Percentiles rank a stretch among this genome's conserved stretches.
phyloP scores from a whole-genome alignment of 306 rosid species.

The Rubus parviflorus region DNA sequence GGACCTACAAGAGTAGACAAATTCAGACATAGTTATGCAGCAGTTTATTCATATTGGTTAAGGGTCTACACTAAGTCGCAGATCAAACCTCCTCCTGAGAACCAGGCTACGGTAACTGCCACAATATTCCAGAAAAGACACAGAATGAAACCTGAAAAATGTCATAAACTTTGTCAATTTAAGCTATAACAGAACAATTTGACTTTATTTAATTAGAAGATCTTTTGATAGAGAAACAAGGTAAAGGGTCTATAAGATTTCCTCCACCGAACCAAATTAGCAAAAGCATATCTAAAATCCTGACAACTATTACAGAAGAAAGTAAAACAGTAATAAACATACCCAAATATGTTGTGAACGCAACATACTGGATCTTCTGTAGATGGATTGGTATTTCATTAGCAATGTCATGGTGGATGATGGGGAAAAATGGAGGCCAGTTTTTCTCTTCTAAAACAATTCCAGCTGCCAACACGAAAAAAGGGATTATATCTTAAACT shows the following conservation, averaged over 20 bases:
- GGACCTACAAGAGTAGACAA: slow-evolving; percentile 55
- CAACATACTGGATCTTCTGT: slow-evolving; percentile 82
- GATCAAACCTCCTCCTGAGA: slow-evolving; percentile 77
- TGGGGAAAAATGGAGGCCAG: slow-evolving; percentile 92
- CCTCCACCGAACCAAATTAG: no score
- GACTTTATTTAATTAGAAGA: neutral
- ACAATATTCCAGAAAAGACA: slow-evolving; percentile 81
- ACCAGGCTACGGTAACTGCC: slow-evolving; percentile 80
- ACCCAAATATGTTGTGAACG: slow-evolving; percentile 90
- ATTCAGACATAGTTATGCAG: slow-evolving; percentile 25
- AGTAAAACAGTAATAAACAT: slow-evolving; percentile 25
- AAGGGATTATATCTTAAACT: slow-evolving; percentile 15
- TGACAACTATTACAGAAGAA: neutral
- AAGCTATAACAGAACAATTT: neutral
- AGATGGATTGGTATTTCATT: slow-evolving; percentile 93
- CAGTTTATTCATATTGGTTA: slow-evolving; percentile 12
- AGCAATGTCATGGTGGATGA: slow-evolving; percentile 89
- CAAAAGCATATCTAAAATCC: neutral
- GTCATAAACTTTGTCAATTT: slow-evolving; percentile 24
- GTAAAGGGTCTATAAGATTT: neutral
- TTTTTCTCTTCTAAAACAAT: slow-evolving; percentile 78
- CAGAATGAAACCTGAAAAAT: slow-evolving; percentile 63
- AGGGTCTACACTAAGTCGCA: slow-evolving; percentile 16
- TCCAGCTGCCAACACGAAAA: slow-evolving; percentile 62
- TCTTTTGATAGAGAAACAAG: neutral